Evolutionary conservation across 2,329 filamentous ascomycete species (phyloP).

Genomic region (Endothia cerciana): DNA sequence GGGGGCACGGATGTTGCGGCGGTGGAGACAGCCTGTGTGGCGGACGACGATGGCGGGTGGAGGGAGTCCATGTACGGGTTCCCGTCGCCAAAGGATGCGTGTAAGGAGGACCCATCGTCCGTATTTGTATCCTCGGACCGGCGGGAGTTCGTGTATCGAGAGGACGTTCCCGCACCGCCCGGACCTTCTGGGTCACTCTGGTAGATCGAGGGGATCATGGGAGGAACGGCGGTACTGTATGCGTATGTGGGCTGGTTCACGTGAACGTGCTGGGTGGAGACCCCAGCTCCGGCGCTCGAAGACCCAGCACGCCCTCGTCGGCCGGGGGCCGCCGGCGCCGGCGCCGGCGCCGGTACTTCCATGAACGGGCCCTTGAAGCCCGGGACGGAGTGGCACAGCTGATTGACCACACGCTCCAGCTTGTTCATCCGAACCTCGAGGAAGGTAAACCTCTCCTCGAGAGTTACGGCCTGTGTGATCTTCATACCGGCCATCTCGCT

Average conservation of each 20-base stretch:
- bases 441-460: conserved; percentile 56
- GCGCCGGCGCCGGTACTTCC: conserved; percentile 33
- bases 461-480: conserved; percentile 57
- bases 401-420: conserved; percentile 56
- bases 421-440: conserved; percentile 57
- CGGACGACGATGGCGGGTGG: conserved; percentile 41
- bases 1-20: conserved; percentile 28
- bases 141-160: conserved; percentile 28
- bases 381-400: conserved; percentile 52
- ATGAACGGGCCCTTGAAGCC: conserved; percentile 41
- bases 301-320: conserved; percentile 23
- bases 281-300: conserved; percentile 14
- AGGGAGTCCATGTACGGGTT: conserved; percentile 47
- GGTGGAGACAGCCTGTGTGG: conserved; percentile 35
- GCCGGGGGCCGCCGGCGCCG: conserved; percentile 32
- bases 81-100: conserved; percentile 51
- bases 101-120: conserved; percentile 38
- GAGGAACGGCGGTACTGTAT: conserved; percentile 36
- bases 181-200: conserved; percentile 30
- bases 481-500: conserved; percentile 58
- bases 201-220: conserved; percentile 39
- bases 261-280: conserved; percentile 23
- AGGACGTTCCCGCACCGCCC: neutral
- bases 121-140: conserved; percentile 41
- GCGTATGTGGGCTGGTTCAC: conserved; percentile 32